Evolutionary conservation across 768 basidiomycete genomes (phyloP), one percentile per base, ranked within the genome.

Genomic region (Collybiopsis confluens): DNA sequence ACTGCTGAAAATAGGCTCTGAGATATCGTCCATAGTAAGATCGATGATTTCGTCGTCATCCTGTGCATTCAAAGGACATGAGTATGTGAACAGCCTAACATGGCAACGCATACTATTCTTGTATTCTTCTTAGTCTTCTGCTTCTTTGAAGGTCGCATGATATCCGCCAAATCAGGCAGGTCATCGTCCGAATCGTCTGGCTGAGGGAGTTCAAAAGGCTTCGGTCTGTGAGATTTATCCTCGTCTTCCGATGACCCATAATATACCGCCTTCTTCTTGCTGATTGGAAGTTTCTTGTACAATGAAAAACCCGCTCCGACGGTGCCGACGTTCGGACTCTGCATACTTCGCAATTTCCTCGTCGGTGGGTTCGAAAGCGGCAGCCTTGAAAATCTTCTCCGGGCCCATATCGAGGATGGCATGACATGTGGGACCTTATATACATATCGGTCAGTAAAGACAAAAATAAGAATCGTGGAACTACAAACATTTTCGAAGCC

Each of bases 361-460:
- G 2, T 76, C 75, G 0, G 80, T 73, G 0, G 90, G 87, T 60
- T 86, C 80, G 61, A 93, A 92, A 0, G 88, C 87, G 1, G 68
- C 65, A 1, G 82, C 74, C 42, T 73, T 74, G 76, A 87, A 93
- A 26, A 85, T 68, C 50, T 75, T 77, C 24, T 67, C 66, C 8
- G 71, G 67, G 7, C 69, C 68, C 16, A 81, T 70, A 56, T 87
- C 81, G 50, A 79, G 76, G 74, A 84, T 83, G 60, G 76, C 76
- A 62, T 83, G 81, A 68, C 91, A 93, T 1, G 72, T 80, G 7
- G 85, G 85, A 64, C 87, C 84, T 85, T 20, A 23, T 24, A 15
- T 16, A 54, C 6, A 33, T 4, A 33, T 15, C 43, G 18, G 50
- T 42, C 43, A 28, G 49, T 18, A 47, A n/a, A 7, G 45, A 36